Evolutionary conservation across 2,329 filamentous ascomycete species (phyloP).

Genomic region (Colletotrichum incanum): DNA sequence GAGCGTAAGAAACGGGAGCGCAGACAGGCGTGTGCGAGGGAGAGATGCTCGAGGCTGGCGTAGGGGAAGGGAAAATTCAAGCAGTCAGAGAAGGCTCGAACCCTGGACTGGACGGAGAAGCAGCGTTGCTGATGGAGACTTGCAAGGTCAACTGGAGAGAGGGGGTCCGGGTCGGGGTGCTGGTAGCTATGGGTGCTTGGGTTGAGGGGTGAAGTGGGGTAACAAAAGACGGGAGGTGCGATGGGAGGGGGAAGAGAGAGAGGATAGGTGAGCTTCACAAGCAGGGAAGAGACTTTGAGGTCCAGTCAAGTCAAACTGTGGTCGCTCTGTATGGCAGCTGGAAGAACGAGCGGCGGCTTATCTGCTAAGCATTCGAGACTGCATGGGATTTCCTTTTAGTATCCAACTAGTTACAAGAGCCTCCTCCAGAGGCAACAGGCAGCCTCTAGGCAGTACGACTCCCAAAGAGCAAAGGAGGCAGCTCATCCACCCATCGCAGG

Average conservation of each 20-base stretch:
- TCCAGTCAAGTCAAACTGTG: not conserved
- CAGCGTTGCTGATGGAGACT: conserved; percentile 41
- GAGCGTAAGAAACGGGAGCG: conserved; percentile 34
- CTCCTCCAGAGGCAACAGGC: not conserved
- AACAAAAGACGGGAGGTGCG: conserved; percentile 24
- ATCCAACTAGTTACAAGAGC: not conserved
- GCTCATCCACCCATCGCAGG: conserved; percentile 6
- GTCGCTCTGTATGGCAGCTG: not conserved
- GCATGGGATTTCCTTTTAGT: not conserved
- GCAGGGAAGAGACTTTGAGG: conserved; percentile 20
- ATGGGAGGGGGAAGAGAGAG: not conserved
- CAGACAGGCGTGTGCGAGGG: conserved; percentile 29
- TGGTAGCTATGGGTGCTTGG: conserved; percentile 18
- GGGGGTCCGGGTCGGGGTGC: conserved; percentile 32
- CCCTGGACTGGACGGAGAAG: conserved; percentile 36
- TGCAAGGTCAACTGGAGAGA: conserved; percentile 28
- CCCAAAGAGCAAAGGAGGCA: conserved; percentile 1
- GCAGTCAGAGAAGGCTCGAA: conserved; percentile 36
- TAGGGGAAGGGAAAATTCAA: conserved; percentile 32
- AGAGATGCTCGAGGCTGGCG: conserved; percentile 28
- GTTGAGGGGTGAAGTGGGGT: conserved; percentile 43
- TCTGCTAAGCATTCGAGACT: not conserved
- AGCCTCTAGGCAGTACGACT: conserved; percentile 13
- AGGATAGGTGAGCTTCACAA: conserved; percentile 36
- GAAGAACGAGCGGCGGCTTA: not conserved